Evolutionary conservation across 352 stramenopile genomes (phyloP), one percentile per base, ranked within the genome.

Genomic region (Phytophthora fragariae): DNA sequence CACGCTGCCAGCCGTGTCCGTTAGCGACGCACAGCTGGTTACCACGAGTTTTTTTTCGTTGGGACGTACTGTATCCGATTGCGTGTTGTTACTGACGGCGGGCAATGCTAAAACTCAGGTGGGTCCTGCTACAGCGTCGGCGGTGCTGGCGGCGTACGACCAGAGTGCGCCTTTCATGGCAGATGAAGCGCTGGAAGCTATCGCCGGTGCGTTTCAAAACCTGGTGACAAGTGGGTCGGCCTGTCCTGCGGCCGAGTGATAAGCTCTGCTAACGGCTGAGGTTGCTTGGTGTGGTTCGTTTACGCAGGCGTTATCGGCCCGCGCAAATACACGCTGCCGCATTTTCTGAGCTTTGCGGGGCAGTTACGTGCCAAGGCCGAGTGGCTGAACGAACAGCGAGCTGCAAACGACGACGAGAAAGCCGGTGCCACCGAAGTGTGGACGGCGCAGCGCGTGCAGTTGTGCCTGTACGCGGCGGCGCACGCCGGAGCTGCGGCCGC

Each of bases 291-390:
- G 39, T 5, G 37, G 37, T 44, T 44, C 37, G 37, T 66, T n/a
- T 44, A 11, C 53, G n/a, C 53, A 92, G 84, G 68, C 3, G 70
- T 86, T 44, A 95, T 95, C 53, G 86, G 86, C 15, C 66, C 85
- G 27, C 85, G 85, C 44, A 92, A 95, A 76, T 95, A 95, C 76
- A 95, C 86, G 33, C 72, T 95, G 11, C 31, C 77, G 41, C 88
- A 94, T 67, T 93, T 89, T 77, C 57, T 93, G 37, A 84, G 53
- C n/a, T 92, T 93, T 35, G 75, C 68, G 17, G 75, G 86, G 58
- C 68, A 89, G 59, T 55, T 95, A 63, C 67, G 76, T 12, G 62
- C 64, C 8, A 93, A 95, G 65, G 79, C 82, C 2, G 60, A 76
- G 49, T 90, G 82, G 86, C 70, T 94, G 37, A 82, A 86, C 49